Base-by-base conservation (phyloP, 768 basidiomycete species). In the Mycena indigotica region DNA sequence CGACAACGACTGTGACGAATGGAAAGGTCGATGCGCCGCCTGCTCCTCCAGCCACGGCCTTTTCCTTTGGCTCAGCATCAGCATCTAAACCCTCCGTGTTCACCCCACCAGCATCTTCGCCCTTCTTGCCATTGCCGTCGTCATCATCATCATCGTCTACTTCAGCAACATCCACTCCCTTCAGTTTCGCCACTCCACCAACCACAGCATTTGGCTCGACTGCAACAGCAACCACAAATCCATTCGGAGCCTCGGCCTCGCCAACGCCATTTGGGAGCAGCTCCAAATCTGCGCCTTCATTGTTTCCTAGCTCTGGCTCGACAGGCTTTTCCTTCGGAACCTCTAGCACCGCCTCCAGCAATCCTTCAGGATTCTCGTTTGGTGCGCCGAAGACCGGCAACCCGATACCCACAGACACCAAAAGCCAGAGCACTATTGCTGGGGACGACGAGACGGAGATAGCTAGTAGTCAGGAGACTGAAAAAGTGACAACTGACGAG, bases 291-390 rank as follows among this genome's bases (percentile, higher is more conserved):
- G 13, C 58, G 5, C 6, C 54, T 19, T 48, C 57, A 35, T 28
- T 56, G 3, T 64, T 69, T 24, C 52, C 62, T 17, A 35, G 40
- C 25, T 61, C 62, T 41, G 67, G 67, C 17, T 19, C 40, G 26
- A 10, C 38, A 28, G 25, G 45, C 53, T 52, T 53, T 50, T 19
- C 50, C 13, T 60, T 59, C 56, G 70, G 65, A 52, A 68, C 60
- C 48, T 52, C 62, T 15, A 84, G 84, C 52, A 83, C 77, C 62
- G n/a, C n/a, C n/a, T 77, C 86, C 19, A 84, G 86, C 1, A 86
- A 85, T 65, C 82, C 86, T 6, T 83, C 86, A 6, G 86, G 86
- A 4, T 87, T 87, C 60, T 77, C 77, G 8, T 88, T 84, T 63
- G 82, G 78, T 68, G 65, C 70, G 76, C 32, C 66, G 72, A 19